Evolutionary conservation across 2,329 filamentous ascomycete genomes (phyloP).

Genomic region (Fusarium torulosum): DNA sequence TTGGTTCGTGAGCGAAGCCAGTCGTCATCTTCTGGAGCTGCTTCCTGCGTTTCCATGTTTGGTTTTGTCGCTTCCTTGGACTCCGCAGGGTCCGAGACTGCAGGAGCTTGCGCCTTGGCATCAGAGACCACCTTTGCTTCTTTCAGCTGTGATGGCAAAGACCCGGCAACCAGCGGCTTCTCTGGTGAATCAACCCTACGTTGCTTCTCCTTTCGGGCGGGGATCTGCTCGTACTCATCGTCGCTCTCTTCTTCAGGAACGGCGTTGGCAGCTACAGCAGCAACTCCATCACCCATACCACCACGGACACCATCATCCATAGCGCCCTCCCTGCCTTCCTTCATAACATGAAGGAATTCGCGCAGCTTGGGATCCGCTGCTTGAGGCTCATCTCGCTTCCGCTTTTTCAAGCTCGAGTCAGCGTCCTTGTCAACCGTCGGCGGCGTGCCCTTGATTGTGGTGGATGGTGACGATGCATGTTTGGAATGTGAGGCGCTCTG

Average conservation of each 20-base stretch:
- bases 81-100: slow-evolving; percentile 40
- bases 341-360: slow-evolving; percentile 89
- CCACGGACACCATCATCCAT: slow-evolving; percentile 50
- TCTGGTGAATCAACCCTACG: slow-evolving; percentile 50
- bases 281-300: slow-evolving; percentile 36
- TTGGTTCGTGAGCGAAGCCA: slow-evolving; percentile 94
- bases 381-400: slow-evolving; percentile 71
- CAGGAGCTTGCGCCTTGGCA: slow-evolving; percentile 21
- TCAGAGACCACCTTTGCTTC: slow-evolving; percentile 33
- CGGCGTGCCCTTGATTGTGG: slow-evolving; percentile 32
- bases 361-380: slow-evolving; percentile 82
- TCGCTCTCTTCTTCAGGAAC: slow-evolving; percentile 73
- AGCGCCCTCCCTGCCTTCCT: slow-evolving; percentile 59
- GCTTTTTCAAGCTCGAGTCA: slow-evolving; percentile 72
- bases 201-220: slow-evolving; percentile 65
- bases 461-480: slow-evolving; percentile 35
- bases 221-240: slow-evolving; percentile 79
- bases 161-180: slow-evolving; percentile 35
- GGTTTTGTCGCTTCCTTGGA: slow-evolving; percentile 41
- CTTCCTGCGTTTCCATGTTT: slow-evolving; percentile 44
- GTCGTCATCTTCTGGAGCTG: slow-evolving; percentile 79
- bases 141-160: slow-evolving; percentile 37
- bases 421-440: slow-evolving; percentile 50
- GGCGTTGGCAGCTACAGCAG: slow-evolving; percentile 51
- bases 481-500: slow-evolving; percentile 47